Evolutionary conservation across 2,329 filamentous ascomycete species (phyloP), one percentile per base, ranked within the genome.

Genomic region (Xylariaceae sp.): DNA sequence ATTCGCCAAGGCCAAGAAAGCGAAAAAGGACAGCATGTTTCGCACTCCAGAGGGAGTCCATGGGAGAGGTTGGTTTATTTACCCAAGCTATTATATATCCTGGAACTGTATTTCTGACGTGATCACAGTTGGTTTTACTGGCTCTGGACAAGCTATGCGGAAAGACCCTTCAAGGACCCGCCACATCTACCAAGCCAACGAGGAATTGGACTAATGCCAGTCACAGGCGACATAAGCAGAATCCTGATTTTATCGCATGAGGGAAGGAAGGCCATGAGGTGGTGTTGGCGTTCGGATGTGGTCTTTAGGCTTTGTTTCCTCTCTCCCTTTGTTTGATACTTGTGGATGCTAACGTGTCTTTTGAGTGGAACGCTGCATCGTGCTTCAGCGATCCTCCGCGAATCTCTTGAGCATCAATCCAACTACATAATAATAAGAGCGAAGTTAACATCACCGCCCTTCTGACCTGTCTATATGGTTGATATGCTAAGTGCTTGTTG

Each of bases 11-110:
- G 62, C 75, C 4, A 74, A 76, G 35, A 74, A 74, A 48, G 72
- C 71, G 20, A 93, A 93, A 77, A 96, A 96, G 75, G 91, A 96
- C 42, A 96, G 91, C 79, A 97, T 97, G 92, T 97, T 97, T 72
- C 86, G 92, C 40, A 97, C 92, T 2, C 91, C 92, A 0, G 92
- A 96, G 26, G 87, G 91, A 57, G 82, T 94, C 20, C 84, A 91
- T 66, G 92, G 89, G 53, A 84, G 92, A 88, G 92, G 92, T 96
- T 76, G 63, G 81, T 60, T 27, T 24, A 9, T 40, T 3, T 5
- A 7, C 16, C 42, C 5, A 29, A 36, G 5, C 18, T 47, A 21
- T 36, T n/a, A 20, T 11, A 23, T 16, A 20, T 37, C 30, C 21
- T 44, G 32, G 26, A 47, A 29, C 41, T 41, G n/a, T n/a, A 10